Conservation (phyloP, 441 rosid species). For the Jatropha podagrica region DNA sequence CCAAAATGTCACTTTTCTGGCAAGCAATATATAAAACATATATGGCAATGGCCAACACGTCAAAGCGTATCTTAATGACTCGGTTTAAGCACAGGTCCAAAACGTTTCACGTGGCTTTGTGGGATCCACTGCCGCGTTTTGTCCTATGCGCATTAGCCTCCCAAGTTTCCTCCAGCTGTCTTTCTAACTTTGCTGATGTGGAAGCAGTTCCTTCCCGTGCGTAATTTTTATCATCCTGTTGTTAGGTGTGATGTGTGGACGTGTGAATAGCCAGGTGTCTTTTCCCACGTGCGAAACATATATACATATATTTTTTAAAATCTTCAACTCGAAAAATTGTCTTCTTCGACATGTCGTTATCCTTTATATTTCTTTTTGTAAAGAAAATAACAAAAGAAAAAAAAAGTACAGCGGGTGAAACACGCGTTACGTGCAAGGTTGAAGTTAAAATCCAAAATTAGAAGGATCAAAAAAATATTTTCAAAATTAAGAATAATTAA, state of each 20-base stretch:
- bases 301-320: too few species aligned
- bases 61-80: too few species aligned
- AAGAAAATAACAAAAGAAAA: too few species aligned
- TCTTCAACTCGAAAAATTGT: too few species aligned
- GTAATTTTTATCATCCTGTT: not conserved
- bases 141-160: not conserved
- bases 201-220: not conserved
- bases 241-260: not conserved
- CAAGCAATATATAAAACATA: too few species aligned
- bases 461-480: not conserved
- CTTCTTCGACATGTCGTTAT: too few species aligned
- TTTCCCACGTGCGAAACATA: not conserved
- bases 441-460: not conserved
- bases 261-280: not conserved
- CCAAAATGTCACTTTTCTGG: too few species aligned
- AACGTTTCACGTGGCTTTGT: not conserved
- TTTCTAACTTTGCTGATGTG: not conserved
- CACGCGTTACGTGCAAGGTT: not conserved
- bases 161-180: not conserved
- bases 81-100: too few species aligned
- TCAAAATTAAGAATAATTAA: not conserved
- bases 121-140: not conserved
- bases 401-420: not conserved
- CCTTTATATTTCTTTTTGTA: too few species aligned
- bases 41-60: too few species aligned